A percentile compares a stretch with the other conserved stretches of the same genome.
Conservation (phyloP, 768 basidiomycete genomes). For the Trametes gibbosa region DNA sequence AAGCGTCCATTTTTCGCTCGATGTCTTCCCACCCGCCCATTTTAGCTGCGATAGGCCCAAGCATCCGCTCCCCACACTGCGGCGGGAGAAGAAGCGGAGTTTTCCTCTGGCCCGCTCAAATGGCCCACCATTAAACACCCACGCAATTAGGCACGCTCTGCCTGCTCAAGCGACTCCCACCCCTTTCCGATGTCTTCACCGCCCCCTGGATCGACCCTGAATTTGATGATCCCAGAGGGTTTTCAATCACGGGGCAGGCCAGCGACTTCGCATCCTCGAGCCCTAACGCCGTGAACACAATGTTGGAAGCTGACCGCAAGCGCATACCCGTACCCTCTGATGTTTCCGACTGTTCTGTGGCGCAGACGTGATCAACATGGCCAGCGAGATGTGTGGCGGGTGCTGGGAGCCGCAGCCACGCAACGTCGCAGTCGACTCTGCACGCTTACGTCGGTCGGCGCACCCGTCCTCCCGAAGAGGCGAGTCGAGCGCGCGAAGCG, state of each 20-base stretch:
- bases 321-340: too few relatives aligned
- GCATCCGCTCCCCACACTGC: not conserved
- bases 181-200: not conserved
- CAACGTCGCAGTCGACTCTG: not conserved
- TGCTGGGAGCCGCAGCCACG: not conserved
- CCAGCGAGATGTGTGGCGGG: not conserved
- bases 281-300: too few relatives aligned
- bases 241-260: not conserved
- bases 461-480: not conserved
- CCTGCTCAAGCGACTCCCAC: not conserved
- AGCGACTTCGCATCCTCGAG: not conserved
- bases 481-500: not conserved
- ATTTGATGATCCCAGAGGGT: conserved; percentile 8
- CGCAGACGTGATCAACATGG: not conserved
- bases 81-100: not conserved
- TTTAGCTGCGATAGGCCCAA: not conserved
- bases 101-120: not conserved
- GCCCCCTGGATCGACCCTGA: conserved; percentile 8
- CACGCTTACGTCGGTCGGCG: not conserved
- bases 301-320: too few relatives aligned
- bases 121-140: not conserved
- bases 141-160: not conserved
- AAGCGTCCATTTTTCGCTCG: not conserved
- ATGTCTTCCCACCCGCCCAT: not conserved
- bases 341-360: not conserved